These are phyloP conservation scores for Pseudozyma thailandica DNA, from an alignment of 1,284 basidiomycete genomes.

Conservation along the genomic window DNA sequence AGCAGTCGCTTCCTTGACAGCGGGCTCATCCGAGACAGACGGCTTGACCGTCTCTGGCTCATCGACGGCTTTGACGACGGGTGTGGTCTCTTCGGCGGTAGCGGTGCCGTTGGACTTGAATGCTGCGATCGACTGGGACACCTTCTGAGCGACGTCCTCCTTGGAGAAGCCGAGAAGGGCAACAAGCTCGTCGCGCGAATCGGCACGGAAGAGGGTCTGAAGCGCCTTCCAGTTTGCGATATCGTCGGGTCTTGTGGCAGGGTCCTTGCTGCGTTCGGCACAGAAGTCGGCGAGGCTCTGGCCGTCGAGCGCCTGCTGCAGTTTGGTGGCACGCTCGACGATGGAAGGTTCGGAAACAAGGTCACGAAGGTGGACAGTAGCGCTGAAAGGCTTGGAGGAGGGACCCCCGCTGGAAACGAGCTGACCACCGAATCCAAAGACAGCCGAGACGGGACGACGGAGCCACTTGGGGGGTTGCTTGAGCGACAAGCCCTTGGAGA, in stretches of 20 bases:
- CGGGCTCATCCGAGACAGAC: constrained; percentile 70
- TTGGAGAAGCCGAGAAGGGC: constrained; percentile 93
- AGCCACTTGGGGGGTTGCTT: constrained; percentile 93
- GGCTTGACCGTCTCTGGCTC: constrained; percentile 44
- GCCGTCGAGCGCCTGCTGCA: constrained; percentile 78
- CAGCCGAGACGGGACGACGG: constrained; percentile 80
- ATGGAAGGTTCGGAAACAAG: constrained; percentile 79
- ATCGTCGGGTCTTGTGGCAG: constrained; percentile 69
- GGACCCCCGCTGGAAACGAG: constrained; percentile 73
- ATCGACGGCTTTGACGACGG: constrained; percentile 62
- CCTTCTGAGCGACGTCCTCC: constrained; percentile 81
- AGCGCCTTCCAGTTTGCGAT: constrained; percentile 81
- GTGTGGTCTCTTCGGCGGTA: constrained; percentile 61
- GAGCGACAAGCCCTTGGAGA: constrained; percentile 63
- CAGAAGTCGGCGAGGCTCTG: constrained; percentile 63
- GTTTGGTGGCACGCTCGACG: constrained; percentile 79
- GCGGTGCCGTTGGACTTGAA: constrained; percentile 68
- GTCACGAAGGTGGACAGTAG: constrained; percentile 66
- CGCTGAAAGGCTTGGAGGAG: constrained; percentile 61
- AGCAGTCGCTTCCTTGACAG: constrained; percentile 71
- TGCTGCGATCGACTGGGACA: constrained; percentile 82
- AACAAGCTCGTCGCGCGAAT: constrained; percentile 89
- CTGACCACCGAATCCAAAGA: constrained; percentile 93
- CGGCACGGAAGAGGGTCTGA: constrained; percentile 85
- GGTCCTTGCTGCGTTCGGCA: constrained; percentile 57